Evolutionary conservation across 106 monocot species (phyloP).

Genomic region (Gastrodia elata): DNA sequence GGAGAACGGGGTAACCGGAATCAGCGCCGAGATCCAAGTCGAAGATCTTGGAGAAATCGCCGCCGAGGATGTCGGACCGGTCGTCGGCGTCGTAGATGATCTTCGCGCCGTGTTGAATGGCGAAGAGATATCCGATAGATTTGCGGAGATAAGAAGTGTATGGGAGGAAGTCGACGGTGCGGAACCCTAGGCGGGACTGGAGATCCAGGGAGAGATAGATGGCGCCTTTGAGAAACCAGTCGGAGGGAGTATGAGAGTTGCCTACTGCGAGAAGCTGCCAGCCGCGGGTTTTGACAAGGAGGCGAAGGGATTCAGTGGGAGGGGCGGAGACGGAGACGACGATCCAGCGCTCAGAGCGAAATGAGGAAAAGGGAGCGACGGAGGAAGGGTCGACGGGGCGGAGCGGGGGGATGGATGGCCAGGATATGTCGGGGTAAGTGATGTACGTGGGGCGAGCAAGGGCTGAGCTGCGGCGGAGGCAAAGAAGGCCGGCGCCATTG

Average conservation of each 20-base stretch:
- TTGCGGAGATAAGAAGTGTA: constrained; percentile 21
- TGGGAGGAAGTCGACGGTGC: constrained; percentile 20
- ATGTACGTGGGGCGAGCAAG: constrained; percentile 14
- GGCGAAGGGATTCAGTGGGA: constrained; percentile 18
- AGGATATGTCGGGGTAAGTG: constrained; percentile 35
- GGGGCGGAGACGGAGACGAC: constrained; percentile 39
- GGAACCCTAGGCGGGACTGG: constrained; percentile 41
- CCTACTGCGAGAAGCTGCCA: constrained; percentile 55
- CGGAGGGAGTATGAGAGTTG: constrained; percentile 23
- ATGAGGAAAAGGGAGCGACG: constrained; percentile 41
- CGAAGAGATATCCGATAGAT: constrained; percentile 45
- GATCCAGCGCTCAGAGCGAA: constrained; percentile 69
- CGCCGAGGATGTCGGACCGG: constrained; percentile 31
- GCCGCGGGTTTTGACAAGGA: constrained; percentile 22
- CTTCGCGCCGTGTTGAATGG: constrained; percentile 45
- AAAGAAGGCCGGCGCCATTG: constrained; percentile 47
- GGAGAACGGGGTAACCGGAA: constrained; percentile 15
- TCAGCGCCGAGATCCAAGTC: constrained; percentile 23
- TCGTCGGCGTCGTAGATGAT: constrained; percentile 52
- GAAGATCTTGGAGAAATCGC: constrained; percentile 25
- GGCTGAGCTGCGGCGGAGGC: constrained; percentile 34
- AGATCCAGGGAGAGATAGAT: constrained; percentile 40
- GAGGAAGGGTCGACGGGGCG: constrained; percentile 23
- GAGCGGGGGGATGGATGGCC: constrained; percentile 30
- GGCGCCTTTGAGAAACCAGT: constrained; percentile 40